Base-by-base conservation (phyloP, 2,329 filamentous ascomycete species). In the Colletotrichum sojae region DNA sequence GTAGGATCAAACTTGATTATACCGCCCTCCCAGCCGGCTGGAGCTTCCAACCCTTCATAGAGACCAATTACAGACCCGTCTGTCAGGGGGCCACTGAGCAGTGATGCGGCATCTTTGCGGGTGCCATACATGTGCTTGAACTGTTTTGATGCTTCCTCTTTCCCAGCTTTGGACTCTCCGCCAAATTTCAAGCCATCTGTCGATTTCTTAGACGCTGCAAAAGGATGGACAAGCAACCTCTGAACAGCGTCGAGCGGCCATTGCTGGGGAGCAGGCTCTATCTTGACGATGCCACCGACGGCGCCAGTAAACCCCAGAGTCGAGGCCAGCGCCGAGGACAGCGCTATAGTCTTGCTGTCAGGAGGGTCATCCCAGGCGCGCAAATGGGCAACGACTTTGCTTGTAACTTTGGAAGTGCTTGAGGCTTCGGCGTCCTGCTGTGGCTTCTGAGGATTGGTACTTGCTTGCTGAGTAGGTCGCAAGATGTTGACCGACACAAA, bases 301-400 rank as follows among this genome's bases (percentile, higher is more conserved):
- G 97, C 87, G 2, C 90, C 91, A 46, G 89, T 83, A 60, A 89
- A 90, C 2, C 90, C 91, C 22, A 99, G 85, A 1, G 92, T 88
- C 36, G 88, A 88, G 78, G 93, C 97, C 6, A 99, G 83, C 4
- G 90, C 82, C 0, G 90, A 88, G 1, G 96, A 98, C 25, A 99
- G 83, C 1, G 94, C 94, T 56, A 90, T 89, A 70, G 95, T 92
- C 71, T 92, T 90, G 61, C 90, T 91, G 76, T 95, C 94, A 1
- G 96, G 94, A 1, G 94, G 91, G 75, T 97, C 94, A 67, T 95
- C 89, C 97, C 96, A 99, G 1, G 89, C 82, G 46, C 88, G 84
- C 4, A 98, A 79, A 71, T 88, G 89, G 2, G 94, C 95, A 45
- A 98, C 88, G 1, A 98, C 82, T 73, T 91, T 95, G 16, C 86